These are phyloP conservation scores for Bolboschoenus planiculmis DNA, from an alignment of 176 grass and related monocot species.

Conservation along the genomic window DNA sequence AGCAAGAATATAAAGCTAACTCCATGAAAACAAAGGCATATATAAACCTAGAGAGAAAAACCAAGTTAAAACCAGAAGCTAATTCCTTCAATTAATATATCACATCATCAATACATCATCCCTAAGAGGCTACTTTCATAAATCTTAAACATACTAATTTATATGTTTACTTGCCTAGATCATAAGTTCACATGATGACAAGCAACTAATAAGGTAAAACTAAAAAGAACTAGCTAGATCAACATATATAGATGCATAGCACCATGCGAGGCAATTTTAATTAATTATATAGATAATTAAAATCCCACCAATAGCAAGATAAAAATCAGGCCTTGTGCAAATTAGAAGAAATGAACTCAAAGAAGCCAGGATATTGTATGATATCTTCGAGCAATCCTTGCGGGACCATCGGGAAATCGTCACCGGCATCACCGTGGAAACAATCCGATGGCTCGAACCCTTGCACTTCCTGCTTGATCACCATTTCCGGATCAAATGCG, in stretches of 20 bases:
- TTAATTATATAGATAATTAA: neutral
- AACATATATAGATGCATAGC: neutral
- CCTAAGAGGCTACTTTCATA: neutral
- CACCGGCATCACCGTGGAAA: neutral
- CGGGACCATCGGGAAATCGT: conserved; percentile 31
- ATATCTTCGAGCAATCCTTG: conserved; percentile 63
- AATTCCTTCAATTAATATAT: neutral
- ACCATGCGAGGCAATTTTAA: neutral
- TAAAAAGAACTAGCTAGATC: neutral
- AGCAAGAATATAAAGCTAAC: neutral
- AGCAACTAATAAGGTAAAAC: neutral
- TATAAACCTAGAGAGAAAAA: too few species aligned
- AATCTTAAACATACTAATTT: conserved; percentile 10
- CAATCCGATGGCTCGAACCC: neutral
- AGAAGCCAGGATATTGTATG: conserved; percentile 58
- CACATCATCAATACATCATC: neutral
- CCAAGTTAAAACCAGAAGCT: neutral
- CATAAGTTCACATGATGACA: neutral
- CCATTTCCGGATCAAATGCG: neutral
- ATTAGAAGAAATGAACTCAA: conserved; percentile 35
- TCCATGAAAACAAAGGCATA: neutral
- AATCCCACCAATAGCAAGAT: neutral
- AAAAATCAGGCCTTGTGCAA: neutral
- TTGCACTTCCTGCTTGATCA: conserved; percentile 16
- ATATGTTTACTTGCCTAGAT: neutral